Base-by-base conservation (phyloP, 2,329 filamentous ascomycete species). In the Aspergillus caelatus region DNA sequence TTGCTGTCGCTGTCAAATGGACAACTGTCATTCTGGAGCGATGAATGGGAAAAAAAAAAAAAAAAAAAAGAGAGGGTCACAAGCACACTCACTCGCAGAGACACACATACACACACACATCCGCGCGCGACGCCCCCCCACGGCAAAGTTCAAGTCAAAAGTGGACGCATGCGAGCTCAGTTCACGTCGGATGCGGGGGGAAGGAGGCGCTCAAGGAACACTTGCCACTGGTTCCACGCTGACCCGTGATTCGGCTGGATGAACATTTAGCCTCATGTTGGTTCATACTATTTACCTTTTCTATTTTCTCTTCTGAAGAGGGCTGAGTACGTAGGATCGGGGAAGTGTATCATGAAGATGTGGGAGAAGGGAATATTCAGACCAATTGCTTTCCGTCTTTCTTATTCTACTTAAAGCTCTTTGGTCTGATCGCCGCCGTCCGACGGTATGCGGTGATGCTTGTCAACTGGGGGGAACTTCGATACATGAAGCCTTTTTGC, bases 171-270 rank as follows among this genome's bases (percentile, higher is more conserved):
- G 45, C 45, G 21, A 48, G 23, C 48, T 53, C 30, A 53, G 48
- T 28, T 30, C 39, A 28, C 26, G 16, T n/a, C 28, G 19, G 50
- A 55, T 55, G 52, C 52, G 52, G 52, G 52, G 52, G n/a, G 39
- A 4, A 11, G 10, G 34, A 14, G 12, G 34, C 34, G 5, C 32
- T 34, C 19, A 21, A 55, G 52, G 32, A 55, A 55, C 52, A 10
- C 52, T 39, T 39, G 52, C 52, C 52, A 55, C 52, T 55, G 52
- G 52, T 28, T 55, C 39, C 52, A 32, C 34, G 48, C 28, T 52
- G 14, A 11, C 19, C 48, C 30, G 28, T 50, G 46, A 50, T 50
- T 50, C 46, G 46, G 46, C 14, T 50, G 46, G 28, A 14, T 52
- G 48, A 52, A n/a, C 16, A n/a, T 52, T 52, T 52, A 52, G 48